Conservation (phyloP, 805 yeast genomes). For the Maudiozyma pseudohumilis region DNA sequence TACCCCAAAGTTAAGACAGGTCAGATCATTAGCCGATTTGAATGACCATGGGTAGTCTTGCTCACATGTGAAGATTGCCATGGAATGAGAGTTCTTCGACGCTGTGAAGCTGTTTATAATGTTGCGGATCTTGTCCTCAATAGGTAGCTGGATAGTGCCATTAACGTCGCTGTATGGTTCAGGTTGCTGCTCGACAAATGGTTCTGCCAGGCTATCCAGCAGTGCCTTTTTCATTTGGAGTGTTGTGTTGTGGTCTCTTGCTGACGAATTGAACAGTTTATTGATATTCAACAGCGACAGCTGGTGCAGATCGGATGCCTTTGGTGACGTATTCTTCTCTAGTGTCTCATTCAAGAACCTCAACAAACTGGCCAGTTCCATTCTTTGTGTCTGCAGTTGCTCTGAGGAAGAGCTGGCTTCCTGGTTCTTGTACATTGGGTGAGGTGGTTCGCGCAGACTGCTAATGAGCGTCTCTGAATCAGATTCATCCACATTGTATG, state of each 20-base stretch:
- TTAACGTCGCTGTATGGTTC: constrained; percentile 12
- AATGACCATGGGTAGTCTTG: constrained; percentile 67
- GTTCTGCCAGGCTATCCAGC: constrained; percentile 23
- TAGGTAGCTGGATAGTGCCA: constrained; percentile 1
- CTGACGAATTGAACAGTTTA: constrained; percentile 12
- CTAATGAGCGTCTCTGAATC: neutral
- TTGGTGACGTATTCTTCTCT: constrained; percentile 17
- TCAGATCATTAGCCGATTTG: constrained; percentile 77
- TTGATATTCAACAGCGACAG: constrained; percentile 23
- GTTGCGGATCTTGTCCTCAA: constrained; percentile 5
- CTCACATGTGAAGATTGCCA: constrained; percentile 75
- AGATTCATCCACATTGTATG: neutral
- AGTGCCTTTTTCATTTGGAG: constrained; percentile 17
- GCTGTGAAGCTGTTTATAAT: constrained; percentile 53
- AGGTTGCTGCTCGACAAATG: constrained; percentile 18
- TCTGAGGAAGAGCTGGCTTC: constrained; percentile 12
- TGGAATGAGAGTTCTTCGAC: constrained; percentile 60
- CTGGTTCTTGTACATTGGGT: constrained; percentile 7
- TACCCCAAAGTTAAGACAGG: constrained; percentile 76
- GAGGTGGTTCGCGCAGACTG: neutral
- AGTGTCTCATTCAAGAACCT: constrained; percentile 19
- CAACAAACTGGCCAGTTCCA: constrained; percentile 18
- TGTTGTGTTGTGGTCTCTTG: constrained; percentile 5
- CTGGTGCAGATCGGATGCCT: constrained; percentile 22
- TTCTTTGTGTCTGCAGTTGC: constrained; percentile 13